Base-by-base conservation (phyloP, 2,329 filamentous ascomycete genomes). In the Aspergillus sp. region DNA sequence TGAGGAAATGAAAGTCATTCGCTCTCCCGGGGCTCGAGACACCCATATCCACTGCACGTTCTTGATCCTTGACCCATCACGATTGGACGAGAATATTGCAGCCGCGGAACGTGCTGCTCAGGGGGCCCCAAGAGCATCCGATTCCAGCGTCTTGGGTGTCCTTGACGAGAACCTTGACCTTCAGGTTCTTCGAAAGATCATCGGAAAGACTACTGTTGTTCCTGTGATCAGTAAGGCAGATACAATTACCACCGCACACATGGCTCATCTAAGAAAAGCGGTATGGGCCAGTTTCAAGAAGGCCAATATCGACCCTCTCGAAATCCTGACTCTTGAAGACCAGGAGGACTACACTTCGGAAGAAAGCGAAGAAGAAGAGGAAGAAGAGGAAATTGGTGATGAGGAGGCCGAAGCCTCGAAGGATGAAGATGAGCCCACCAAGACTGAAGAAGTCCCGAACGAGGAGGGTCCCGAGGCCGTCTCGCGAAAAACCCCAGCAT, bases 11-110 rank as follows among this genome's bases (percentile, higher is more conserved):
- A 98, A 97, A 80, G 93, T 99, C 47, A 83, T 97, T 61, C 89
- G 95, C 68, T 92, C 93, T 53, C 93, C 95, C 24, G 93, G 93
- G 56, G 89, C 91, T 63, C 90, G 92, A 73, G 95, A 99, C 79
- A 97, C 93, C 51, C 95, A 99, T 74, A 96, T 99, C 64, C 95
- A 99, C 73, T 96, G 91, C 65, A 92, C 92, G 54, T 96, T 99
- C 77, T 82, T 98, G 56, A 80, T 99, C 55, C 85, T 99, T 54
- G 95, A 99, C 72, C 95, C 95, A 1, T 81, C 86, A 52, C 88
- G 90, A 46, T 85, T 99, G 22, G 93, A 96, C 70, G 83, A 87
- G 65, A 97, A 93, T 68, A 87, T 96, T 47, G 84, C 88, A 22
- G 82, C 86, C 2, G 84, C 86, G 19, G 86, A 87, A 67, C 82